These are phyloP conservation scores for Neospora caninum DNA, from an alignment of 169 alveolate genomes.

Conservation along the genomic window DNA sequence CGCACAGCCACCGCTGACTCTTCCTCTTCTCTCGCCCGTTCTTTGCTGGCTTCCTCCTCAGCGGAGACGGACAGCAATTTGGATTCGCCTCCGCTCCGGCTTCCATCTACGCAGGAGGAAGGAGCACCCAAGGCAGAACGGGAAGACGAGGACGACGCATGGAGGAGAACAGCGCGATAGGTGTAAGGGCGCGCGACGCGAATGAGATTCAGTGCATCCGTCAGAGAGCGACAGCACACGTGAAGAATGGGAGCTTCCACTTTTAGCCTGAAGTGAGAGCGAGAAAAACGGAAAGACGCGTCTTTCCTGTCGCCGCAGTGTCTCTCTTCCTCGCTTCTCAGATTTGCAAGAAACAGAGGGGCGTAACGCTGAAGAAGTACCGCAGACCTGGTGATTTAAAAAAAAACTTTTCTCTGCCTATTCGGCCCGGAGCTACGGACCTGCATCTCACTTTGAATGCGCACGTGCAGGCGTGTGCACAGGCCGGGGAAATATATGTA, in stretches of 20 bases:
- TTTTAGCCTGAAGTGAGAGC: not conserved
- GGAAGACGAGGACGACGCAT: not conserved
- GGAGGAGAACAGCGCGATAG: not conserved
- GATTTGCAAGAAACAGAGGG: no score
- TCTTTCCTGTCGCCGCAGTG: not conserved
- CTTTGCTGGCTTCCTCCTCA: not conserved
- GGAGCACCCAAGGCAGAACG: not conserved
- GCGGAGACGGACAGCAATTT: not conserved
- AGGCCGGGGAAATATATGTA: no score
- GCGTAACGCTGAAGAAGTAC: no score
- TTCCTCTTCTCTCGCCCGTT: not conserved
- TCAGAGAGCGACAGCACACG: conserved; percentile 17
- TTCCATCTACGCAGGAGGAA: not conserved
- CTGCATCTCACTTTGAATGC: no score
- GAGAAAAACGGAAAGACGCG: not conserved
- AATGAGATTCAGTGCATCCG: not conserved
- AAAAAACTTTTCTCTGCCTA: no score
- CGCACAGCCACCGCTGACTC: not conserved
- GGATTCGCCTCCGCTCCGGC: not conserved
- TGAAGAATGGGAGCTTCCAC: not conserved
- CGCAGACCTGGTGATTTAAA: no score
- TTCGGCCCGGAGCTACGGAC: no score
- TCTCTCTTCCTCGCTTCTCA: not conserved
- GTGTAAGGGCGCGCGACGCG: not conserved
- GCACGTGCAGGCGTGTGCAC: no score